Evolutionary conservation across 1,284 basidiomycete genomes (phyloP).

Genomic region (Trichosporon faecale): DNA sequence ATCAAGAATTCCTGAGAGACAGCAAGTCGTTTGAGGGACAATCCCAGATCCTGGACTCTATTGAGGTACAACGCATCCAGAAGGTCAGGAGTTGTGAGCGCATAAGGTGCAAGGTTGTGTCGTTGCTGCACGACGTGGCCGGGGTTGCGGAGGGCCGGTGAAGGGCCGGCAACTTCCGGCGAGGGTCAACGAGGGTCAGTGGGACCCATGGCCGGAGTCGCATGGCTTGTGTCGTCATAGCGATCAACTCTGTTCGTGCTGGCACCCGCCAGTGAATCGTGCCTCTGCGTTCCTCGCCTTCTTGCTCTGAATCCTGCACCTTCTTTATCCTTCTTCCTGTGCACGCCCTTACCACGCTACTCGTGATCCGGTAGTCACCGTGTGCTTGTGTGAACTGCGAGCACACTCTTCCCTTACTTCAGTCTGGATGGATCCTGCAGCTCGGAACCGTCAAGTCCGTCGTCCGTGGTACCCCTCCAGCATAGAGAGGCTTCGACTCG

Average conservation of each 20-base stretch:
- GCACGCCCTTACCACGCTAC: not conserved
- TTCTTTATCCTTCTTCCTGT: not conserved
- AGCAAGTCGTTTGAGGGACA: not conserved
- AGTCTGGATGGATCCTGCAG: not conserved
- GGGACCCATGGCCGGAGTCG: not conserved
- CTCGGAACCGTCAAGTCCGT: not conserved
- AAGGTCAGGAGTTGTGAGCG: not conserved
- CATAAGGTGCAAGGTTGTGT: not conserved
- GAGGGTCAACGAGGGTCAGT: not conserved
- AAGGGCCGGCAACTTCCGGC: not conserved
- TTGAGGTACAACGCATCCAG: not conserved
- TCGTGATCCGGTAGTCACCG: not conserved
- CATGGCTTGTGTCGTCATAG: constrained; percentile 1
- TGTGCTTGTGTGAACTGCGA: not conserved
- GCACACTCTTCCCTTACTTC: not conserved
- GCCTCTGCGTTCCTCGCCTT: not conserved
- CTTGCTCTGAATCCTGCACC: not conserved
- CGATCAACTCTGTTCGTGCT: not conserved
- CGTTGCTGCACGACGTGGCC: not conserved
- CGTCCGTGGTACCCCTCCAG: not conserved
- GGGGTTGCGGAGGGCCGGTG: not conserved
- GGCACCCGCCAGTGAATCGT: not conserved
- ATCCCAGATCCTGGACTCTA: not conserved
- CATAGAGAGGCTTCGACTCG: not conserved
- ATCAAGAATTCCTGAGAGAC: not conserved